Conservation (phyloP, 345 rosid genomes). For the Carallia pectinifolia region DNA sequence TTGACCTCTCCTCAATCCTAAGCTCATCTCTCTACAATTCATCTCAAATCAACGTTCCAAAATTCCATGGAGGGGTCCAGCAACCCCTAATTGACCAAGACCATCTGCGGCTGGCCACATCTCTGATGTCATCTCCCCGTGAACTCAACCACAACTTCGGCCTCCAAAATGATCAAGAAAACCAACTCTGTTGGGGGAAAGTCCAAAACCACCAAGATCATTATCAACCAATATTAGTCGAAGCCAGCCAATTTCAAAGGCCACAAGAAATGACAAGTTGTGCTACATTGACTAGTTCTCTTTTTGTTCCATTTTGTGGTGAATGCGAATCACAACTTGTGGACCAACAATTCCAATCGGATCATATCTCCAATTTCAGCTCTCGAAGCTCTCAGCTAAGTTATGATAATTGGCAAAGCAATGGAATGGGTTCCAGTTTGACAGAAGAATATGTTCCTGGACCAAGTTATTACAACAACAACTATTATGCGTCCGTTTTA, state of each 20-base stretch:
- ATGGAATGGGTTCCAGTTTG: constrained; percentile 25
- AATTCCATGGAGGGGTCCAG: too few species aligned
- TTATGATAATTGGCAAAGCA: constrained; percentile 4
- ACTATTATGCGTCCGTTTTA: constrained; percentile 36
- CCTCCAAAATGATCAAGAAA: constrained; percentile 31
- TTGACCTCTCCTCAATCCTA: constrained; percentile 59
- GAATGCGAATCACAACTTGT: constrained; percentile 35
- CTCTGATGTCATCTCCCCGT: constrained; percentile 33
- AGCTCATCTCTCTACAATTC: constrained; percentile 46
- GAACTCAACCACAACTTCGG: constrained; percentile 19
- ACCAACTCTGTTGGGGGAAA: constrained; percentile 31
- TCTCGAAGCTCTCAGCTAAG: constrained; percentile 5
- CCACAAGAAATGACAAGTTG: constrained; percentile 38
- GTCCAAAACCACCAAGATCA: constrained; percentile 28
- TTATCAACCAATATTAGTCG: constrained; percentile 15
- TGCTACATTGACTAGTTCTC: constrained; percentile 16
- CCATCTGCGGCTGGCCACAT: constrained; percentile 41
- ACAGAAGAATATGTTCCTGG: constrained; percentile 27
- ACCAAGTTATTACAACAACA: background rate
- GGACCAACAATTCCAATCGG: constrained; percentile 24
- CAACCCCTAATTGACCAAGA: constrained; percentile 34
- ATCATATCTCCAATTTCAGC: constrained; percentile 4
- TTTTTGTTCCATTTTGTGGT: constrained; percentile 28
- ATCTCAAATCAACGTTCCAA: constrained; percentile 33
- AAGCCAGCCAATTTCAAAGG: constrained; percentile 31